Base-by-base conservation (phyloP, 169 alveolate species). In the Cryptosporidium andersoni region DNA sequence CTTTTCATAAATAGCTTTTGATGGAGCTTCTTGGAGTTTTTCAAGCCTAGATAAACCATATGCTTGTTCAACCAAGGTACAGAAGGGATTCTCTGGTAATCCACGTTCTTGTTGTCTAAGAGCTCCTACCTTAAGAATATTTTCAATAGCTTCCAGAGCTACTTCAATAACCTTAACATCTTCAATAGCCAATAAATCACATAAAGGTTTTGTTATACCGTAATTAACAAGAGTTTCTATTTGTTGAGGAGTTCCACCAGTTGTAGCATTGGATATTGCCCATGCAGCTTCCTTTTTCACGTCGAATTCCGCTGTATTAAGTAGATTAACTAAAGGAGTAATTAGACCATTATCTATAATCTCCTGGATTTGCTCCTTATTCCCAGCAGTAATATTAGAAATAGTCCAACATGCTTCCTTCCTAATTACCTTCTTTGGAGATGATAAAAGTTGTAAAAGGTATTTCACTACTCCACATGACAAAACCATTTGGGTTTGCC, bases 361-460 rank as follows among this genome's bases (percentile, higher is more conserved):
- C 74, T 93, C 94, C 88, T 96, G 97, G 47, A 96, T 92, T 90
- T 96, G 98, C 25, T 94, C 95, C 55, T 95, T 89, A 60, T 81
- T 91, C 3, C 95, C 95, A 37, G 99, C 99, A 1, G 99, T 95
- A 48, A 98, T 95, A 88, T 98, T 98, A 12, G 98, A 94, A 16
- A 97, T 88, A 3, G 99, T 92, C 99, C 99, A 98, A 88, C 99
- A 96, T 25, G 98, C 98, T 89, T 98, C 99, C 93, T 97, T 98
- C 80, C 96, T 94, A 9, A 97, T 92, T 34, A 96, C 89, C 89
- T 94, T 95, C 91, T 94, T 95, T 34, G 95, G 92, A 45, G 97
- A 92, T 56, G 91, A 91, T 43, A 97, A 81, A 45, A 96, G 92
- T 63, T 88, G 89, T 58, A 92, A 88, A 64, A 98, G 88, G 51